These are phyloP conservation scores for Psilocybe tampanensis DNA, from an alignment of 768 basidiomycete species.

Conservation along the genomic window DNA sequence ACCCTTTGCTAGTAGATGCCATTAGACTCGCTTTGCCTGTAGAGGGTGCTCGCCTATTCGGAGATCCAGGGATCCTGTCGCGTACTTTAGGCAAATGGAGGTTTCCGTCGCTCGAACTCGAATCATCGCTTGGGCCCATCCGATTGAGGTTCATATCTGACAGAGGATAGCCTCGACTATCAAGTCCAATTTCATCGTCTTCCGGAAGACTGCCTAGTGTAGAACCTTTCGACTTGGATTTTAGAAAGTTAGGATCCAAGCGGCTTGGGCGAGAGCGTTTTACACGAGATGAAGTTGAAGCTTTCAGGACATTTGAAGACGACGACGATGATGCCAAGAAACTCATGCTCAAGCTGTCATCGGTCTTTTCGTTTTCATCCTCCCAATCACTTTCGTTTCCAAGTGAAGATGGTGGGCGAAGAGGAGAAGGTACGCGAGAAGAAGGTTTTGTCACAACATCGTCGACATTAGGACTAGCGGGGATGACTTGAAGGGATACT, in stretches of 20 bases:
- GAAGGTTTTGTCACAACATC: constrained; percentile 23
- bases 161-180: constrained; percentile 45
- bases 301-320: constrained; percentile 32
- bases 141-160: constrained; percentile 72
- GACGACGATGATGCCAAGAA: constrained; percentile 47
- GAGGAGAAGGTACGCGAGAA: constrained; percentile 29
- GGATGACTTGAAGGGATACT: constrained; percentile 42
- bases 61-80: constrained; percentile 43
- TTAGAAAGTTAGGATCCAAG: constrained; percentile 71
- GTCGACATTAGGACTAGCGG: constrained; percentile 41
- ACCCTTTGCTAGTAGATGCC: constrained; percentile 25
- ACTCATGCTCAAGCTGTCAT: constrained; percentile 69
- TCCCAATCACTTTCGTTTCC: constrained; percentile 90
- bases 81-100: constrained; percentile 43
- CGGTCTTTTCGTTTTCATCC: constrained; percentile 84
- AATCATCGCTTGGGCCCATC: constrained; percentile 34
- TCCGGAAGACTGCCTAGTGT: constrained; percentile 64
- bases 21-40: constrained; percentile 37
- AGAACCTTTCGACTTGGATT: constrained; percentile 48
- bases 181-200: constrained; percentile 59
- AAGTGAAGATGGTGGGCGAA: constrained; percentile 46
- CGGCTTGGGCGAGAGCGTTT: constrained; percentile 66
- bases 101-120: constrained; percentile 27
- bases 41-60: constrained; percentile 52
- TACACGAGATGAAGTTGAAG: constrained; percentile 31